Conservation (phyloP, 2,329 filamentous ascomycete species). For the Emericellopsis cladophorae region DNA sequence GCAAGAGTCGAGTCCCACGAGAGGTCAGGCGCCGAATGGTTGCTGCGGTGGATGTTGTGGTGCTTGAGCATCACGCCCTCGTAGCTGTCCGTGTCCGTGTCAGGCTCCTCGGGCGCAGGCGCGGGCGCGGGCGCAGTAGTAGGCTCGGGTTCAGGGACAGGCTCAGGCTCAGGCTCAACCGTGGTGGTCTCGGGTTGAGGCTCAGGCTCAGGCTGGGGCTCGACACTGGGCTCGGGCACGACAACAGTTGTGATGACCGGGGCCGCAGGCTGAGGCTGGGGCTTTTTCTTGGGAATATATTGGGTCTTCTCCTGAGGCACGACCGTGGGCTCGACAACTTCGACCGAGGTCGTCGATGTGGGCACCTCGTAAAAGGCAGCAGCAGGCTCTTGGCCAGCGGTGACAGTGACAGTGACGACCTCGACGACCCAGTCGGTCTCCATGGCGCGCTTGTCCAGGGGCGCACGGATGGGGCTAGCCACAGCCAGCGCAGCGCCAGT, state of each 20-base stretch:
- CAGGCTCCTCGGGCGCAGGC: slow-evolving; percentile 1
- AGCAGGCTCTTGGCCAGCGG: slow-evolving; percentile 11
- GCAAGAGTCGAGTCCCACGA: slow-evolving; percentile 55
- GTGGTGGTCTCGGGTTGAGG: slow-evolving; percentile 1
- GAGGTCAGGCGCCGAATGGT: slow-evolving; percentile 59
- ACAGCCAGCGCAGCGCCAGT: slow-evolving; percentile 31
- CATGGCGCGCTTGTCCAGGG: slow-evolving; percentile 24
- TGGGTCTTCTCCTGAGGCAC: slow-evolving; percentile 8
- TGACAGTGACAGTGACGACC: slow-evolving; percentile 30
- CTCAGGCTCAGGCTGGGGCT: slow-evolving; percentile 5
- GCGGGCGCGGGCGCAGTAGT: neutral
- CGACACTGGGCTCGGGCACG: slow-evolving; percentile 2
- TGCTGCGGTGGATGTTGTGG: slow-evolving; percentile 79
- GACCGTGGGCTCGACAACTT: neutral
- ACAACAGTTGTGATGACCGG: slow-evolving; percentile 1
- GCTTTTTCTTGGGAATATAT: slow-evolving; percentile 15
- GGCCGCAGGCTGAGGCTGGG: neutral
- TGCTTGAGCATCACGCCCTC: slow-evolving; percentile 41
- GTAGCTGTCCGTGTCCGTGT: slow-evolving; percentile 15
- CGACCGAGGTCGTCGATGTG: slow-evolving; percentile 1
- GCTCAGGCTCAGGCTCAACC: slow-evolving; percentile 4
- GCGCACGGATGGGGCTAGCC: slow-evolving; percentile 21
- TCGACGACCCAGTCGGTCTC: slow-evolving; percentile 27
- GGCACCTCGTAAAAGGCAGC: slow-evolving; percentile 12
- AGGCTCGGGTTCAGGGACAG: slow-evolving; percentile 1